phyloP scores from a whole-genome alignment of 2,329 filamentous ascomycete genomes.

The Colletotrichum brevisporum region DNA sequence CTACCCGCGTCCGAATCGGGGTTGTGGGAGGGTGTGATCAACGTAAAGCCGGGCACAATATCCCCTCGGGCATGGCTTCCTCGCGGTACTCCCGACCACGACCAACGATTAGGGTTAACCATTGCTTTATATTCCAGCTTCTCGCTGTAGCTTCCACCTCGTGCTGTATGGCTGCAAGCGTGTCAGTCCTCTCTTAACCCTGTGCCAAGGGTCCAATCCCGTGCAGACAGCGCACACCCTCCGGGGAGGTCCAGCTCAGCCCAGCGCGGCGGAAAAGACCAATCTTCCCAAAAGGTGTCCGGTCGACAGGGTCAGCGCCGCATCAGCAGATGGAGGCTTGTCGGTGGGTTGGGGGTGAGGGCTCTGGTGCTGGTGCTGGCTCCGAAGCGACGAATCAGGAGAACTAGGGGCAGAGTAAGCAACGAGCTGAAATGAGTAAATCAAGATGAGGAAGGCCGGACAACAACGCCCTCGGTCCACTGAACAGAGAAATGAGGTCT shows the following conservation, averaged over 20 bases:
- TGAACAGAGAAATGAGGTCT: conserved; percentile 13
- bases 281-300: conserved; percentile 1
- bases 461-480: background rate
- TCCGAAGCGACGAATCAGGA: conserved; percentile 31
- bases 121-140: conserved; percentile 26
- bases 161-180: background rate
- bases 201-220: conserved; percentile 21
- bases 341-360: background rate
- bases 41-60: conserved; percentile 15
- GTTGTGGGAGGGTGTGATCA: conserved; percentile 8
- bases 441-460: conserved; percentile 2
- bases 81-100: conserved; percentile 33
- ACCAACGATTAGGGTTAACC: conserved; percentile 35
- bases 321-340: conserved; percentile 9
- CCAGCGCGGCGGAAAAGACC: background rate
- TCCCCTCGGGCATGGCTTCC: conserved; percentile 7
- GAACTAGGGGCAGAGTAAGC: conserved; percentile 12
- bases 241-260: conserved; percentile 22
- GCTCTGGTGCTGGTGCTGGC: background rate
- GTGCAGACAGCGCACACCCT: conserved; percentile 14
- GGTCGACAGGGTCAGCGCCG: conserved; percentile 6
- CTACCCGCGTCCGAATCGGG: conserved; percentile 5
- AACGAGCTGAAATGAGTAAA: conserved; percentile 5
- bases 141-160: background rate
- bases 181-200: background rate